phyloP scores from a whole-genome alignment of 2,329 filamentous ascomycete species.

The Aspergillus hortae region DNA sequence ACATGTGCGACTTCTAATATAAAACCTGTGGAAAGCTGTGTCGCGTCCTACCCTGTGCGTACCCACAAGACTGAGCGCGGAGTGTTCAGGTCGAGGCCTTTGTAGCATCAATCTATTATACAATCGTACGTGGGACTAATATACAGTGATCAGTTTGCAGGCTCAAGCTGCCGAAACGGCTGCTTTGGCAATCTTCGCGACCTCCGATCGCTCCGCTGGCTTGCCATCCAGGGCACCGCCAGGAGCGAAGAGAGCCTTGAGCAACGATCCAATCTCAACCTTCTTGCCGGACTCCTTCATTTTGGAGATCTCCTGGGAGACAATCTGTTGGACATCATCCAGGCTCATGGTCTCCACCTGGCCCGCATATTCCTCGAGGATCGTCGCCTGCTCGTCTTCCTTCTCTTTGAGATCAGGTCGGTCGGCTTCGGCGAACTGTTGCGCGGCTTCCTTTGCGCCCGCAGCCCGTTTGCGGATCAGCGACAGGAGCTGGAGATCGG shows the following conservation, averaged over 20 bases:
- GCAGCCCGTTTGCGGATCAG: conserved; percentile 44
- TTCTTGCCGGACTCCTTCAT: conserved; percentile 36
- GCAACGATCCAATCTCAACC: conserved; percentile 34
- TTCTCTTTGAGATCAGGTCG: conserved; percentile 45
- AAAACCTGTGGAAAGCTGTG: too few species aligned
- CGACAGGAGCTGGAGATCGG: conserved; percentile 45
- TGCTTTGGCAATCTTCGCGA: conserved; percentile 40
- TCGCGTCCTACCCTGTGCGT: too few species aligned
- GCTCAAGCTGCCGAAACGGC: conserved; percentile 21
- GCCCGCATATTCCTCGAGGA: conserved; percentile 45
- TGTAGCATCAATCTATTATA: too few species aligned
- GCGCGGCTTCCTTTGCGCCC: conserved; percentile 35
- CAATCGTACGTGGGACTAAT: conserved; percentile 3
- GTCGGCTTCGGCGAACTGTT: conserved; percentile 40
- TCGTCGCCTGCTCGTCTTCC: conserved; percentile 41
- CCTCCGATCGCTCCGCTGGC: conserved; percentile 39
- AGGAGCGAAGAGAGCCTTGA: conserved; percentile 41
- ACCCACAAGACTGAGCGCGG: too few species aligned
- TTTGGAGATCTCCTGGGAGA: conserved; percentile 32
- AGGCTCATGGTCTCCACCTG: conserved; percentile 39
- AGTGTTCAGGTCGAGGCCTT: too few species aligned
- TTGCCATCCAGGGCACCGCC: conserved; percentile 44
- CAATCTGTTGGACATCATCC: conserved; percentile 38
- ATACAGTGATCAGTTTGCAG: conserved; percentile 9
- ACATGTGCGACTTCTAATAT: too few species aligned